Base-by-base conservation (phyloP, 2,329 filamentous ascomycete species). In the Escovopsis sp. region DNA sequence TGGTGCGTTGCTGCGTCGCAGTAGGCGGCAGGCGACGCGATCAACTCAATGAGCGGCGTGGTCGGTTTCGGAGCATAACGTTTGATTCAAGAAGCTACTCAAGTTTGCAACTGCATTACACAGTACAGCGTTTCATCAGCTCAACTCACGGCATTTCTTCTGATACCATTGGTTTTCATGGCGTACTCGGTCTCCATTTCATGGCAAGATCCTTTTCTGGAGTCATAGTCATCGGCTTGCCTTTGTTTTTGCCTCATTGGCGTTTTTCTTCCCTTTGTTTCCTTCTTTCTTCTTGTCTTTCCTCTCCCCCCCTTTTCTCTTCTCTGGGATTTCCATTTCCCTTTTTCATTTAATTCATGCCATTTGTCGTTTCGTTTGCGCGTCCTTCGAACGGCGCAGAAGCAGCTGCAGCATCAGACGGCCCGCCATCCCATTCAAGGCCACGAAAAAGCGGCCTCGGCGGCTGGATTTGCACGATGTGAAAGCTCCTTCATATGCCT, bases 1-100 rank as follows among this genome's bases (percentile, higher is more conserved):
- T 98, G 91, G 91, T 98, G 91, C 60, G 81, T 91, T 44, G 80
- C 81, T 45, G 84, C 84, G 39, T 66, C 71, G 30, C 68, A 71
- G 62, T 74, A 59, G 60, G 43, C 27, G 27, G 25, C 27, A 33
- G 20, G 6, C n/a, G 24, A 12, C 29, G 16, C 34, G 15, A 30
- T 34, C n/a, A 41, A 7, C 20, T 30, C 30, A 29, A 37, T 37
- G 9, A 12, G 27, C 25, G 7, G 33, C 36, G 20, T 37, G 27
- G 30, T 37, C 35, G 29, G 29, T 39, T 45, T 40, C 24, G 20
- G 39, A 34, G 16, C 15, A 29, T 31, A 30, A 38, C 42, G 53
- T 51, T 51, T 53, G 39, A 50, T 54, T 56, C 32, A 51, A 50
- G 50, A 51, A 48, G 50, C 53, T 45, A 50, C 51, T 48, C 43